These are phyloP conservation scores for Pyricularia sp. DNA, from an alignment of 2,329 filamentous ascomycete species.

Conservation along the genomic window DNA sequence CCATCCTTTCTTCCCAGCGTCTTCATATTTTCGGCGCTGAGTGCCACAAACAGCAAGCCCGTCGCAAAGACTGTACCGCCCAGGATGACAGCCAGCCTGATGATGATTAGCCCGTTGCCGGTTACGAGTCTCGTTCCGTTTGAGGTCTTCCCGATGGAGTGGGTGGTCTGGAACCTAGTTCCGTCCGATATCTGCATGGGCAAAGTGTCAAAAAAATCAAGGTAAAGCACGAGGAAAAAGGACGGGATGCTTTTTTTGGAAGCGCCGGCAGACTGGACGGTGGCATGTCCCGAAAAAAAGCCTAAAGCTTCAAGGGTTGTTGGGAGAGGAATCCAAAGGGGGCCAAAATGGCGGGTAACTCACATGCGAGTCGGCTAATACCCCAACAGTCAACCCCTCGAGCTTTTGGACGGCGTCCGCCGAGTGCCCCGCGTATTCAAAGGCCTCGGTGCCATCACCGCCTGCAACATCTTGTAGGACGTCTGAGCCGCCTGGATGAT, in stretches of 20 bases:
- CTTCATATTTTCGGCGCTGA: not conserved
- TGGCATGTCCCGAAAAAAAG: no score
- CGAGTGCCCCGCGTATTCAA: not conserved
- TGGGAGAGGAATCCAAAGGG: no score
- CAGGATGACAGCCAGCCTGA: not conserved
- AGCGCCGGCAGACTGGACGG: no score
- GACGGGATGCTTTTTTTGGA: no score
- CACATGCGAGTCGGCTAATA: no score
- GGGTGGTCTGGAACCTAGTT: not conserved
- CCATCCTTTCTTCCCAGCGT: not conserved
- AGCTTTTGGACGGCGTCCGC: not conserved
- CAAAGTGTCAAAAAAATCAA: no score
- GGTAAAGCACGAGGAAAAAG: no score
- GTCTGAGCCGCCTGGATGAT: not conserved
- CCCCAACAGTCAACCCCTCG: not conserved
- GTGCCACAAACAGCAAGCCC: not conserved
- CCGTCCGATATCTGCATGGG: not conserved
- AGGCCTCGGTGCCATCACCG: not conserved
- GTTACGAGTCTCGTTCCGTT: not conserved
- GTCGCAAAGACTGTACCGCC: not conserved
- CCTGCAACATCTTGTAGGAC: not conserved
- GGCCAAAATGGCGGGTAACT: no score
- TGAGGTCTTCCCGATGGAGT: not conserved
- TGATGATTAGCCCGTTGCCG: not conserved
- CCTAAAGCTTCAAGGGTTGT: no score